Conservation (phyloP, 768 basidiomycete genomes). For the Pholiota conissans region DNA sequence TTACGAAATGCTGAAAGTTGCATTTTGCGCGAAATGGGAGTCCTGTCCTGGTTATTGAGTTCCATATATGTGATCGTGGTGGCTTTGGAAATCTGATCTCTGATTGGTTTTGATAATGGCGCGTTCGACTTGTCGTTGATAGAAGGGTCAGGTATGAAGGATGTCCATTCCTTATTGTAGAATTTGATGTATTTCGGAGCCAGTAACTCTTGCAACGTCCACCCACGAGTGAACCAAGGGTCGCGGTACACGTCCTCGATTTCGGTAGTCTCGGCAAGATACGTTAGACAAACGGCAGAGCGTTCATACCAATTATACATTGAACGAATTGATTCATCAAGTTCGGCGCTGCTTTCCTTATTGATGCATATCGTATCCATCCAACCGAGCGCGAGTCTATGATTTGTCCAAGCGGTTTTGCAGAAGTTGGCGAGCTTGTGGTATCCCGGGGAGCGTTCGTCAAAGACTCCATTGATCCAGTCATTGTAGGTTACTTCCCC, state of each 20-base stretch:
- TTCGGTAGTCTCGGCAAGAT: constrained; percentile 7
- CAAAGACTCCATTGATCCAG: neutral
- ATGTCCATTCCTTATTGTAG: constrained; percentile 9
- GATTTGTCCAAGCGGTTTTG: constrained; percentile 1
- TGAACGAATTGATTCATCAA: constrained; percentile 14
- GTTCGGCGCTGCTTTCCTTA: constrained; percentile 14
- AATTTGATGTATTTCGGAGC: constrained; percentile 6
- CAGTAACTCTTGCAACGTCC: constrained; percentile 17
- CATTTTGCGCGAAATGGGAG: too few relatives aligned
- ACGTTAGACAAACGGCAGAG: constrained; percentile 8
- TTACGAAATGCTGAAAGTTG: too few relatives aligned
- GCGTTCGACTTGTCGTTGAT: too few relatives aligned
- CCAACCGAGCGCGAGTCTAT: constrained; percentile 9
- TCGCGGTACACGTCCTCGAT: neutral
- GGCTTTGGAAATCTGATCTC: too few relatives aligned
- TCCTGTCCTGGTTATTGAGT: too few relatives aligned
- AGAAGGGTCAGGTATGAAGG: too few relatives aligned
- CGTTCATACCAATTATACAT: constrained; percentile 16
- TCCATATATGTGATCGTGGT: too few relatives aligned
- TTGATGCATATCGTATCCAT: constrained; percentile 15
- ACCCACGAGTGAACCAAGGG: constrained; percentile 17
- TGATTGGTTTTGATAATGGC: too few relatives aligned
- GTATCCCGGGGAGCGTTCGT: constrained; percentile 3
- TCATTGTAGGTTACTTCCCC: constrained; percentile 8
- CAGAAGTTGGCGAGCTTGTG: constrained; percentile 10